Evolutionary conservation across 306 rosid genomes (phyloP).

Genomic region (Prunus mongolica): DNA sequence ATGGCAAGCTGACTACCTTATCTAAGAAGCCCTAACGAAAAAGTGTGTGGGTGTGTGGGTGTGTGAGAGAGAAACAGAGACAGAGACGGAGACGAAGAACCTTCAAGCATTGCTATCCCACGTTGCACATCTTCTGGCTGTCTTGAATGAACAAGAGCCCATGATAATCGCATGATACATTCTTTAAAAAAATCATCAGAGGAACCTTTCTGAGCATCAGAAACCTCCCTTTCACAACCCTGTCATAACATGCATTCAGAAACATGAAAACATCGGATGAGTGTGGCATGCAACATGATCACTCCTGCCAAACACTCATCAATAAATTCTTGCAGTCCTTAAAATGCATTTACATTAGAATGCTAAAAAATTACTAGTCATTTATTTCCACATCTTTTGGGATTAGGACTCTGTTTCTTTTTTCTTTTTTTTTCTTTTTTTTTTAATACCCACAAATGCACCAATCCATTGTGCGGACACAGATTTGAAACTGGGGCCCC

Average conservation of each 20-base stretch:
- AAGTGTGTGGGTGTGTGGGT: neutral
- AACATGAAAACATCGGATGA: neutral
- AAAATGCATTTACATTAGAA: neutral
- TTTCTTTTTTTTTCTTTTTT: too few species aligned
- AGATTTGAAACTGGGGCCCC: too few species aligned
- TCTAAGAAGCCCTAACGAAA: neutral
- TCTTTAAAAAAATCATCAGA: constrained; percentile 56
- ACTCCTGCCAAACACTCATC: neutral
- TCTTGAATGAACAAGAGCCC: constrained; percentile 96
- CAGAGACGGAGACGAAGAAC: constrained; percentile 16
- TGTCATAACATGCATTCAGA: constrained; percentile 25
- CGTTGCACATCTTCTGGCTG: constrained; percentile 76
- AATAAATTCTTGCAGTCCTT: neutral
- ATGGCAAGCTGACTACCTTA: neutral
- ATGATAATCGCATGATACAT: constrained; percentile 70
- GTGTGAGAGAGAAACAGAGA: neutral
- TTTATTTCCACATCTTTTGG: neutral
- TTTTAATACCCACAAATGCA: too few species aligned
- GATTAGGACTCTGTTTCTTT: neutral
- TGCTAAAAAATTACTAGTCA: neutral
- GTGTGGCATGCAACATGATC: neutral
- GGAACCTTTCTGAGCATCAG: constrained; percentile 57
- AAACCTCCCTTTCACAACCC: constrained; percentile 89
- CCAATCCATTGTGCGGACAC: too few species aligned
- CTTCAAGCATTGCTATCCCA: constrained; percentile 96